Evolutionary conservation across 305 asterid species (phyloP).

Genomic region (Fraxinus velutina): DNA sequence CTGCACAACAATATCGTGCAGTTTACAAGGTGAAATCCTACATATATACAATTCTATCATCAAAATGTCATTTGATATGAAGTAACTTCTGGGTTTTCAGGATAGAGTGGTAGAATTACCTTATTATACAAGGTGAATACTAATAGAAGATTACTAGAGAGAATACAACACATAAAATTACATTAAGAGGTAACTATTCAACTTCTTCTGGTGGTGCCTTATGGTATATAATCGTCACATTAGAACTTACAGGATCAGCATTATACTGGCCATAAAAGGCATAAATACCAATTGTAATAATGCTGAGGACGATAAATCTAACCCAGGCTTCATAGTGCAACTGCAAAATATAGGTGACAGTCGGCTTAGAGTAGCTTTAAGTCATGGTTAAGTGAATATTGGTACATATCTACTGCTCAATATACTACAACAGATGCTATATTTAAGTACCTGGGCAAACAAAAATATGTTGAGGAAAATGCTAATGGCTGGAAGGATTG

Average conservation of each 20-base stretch:
- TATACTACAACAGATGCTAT: conserved; percentile 20
- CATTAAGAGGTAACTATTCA: conserved; percentile 30
- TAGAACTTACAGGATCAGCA: conserved; percentile 70
- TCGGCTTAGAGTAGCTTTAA: conserved; percentile 15
- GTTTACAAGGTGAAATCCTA: conserved; percentile 16
- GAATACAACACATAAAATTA: conserved; percentile 23
- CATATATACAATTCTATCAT: background rate
- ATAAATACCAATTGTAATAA: conserved; percentile 58
- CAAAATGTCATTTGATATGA: background rate
- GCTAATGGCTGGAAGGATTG: conserved; percentile 70
- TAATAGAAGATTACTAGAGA: background rate
- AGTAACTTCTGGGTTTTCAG: background rate
- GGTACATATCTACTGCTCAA: background rate
- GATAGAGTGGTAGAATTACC: background rate
- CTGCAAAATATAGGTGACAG: conserved; percentile 41
- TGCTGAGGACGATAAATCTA: conserved; percentile 73
- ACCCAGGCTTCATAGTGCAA: conserved; percentile 94
- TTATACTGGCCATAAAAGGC: conserved; percentile 87
- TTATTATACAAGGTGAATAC: background rate
- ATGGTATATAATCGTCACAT: conserved; percentile 48
- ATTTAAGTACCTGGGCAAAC: conserved; percentile 73
- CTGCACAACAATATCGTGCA: background rate
- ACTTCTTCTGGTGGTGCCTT: conserved; percentile 57
- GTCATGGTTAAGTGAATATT: conserved; percentile 13
- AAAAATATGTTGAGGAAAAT: conserved; percentile 78